These are phyloP conservation scores for Flaveria ramosissima DNA, from an alignment of 129 eudicot genomes.

Conservation along the genomic window DNA sequence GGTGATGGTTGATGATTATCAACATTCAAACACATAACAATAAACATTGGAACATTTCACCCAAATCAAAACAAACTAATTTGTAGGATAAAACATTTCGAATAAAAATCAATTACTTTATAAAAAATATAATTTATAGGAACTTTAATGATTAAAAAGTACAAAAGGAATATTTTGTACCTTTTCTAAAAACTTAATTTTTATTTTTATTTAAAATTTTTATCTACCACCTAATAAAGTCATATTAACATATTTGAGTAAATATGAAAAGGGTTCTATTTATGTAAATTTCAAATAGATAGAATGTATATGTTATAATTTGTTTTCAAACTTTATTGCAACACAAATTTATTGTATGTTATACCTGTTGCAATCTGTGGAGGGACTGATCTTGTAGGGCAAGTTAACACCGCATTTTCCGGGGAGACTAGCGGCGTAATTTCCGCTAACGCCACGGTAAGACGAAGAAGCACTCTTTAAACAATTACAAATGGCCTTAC, in stretches of 20 bases:
- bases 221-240: background rate
- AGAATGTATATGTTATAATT: background rate
- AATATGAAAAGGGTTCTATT: background rate
- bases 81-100: background rate
- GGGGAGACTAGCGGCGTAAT: slow-evolving; percentile 40
- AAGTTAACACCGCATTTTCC: slow-evolving; percentile 45
- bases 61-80: background rate
- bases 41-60: background rate
- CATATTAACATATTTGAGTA: background rate
- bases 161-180: background rate
- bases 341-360: background rate
- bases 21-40: too few species aligned
- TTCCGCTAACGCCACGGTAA: background rate
- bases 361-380: slow-evolving; percentile 49
- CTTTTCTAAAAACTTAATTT: background rate
- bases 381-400: slow-evolving; percentile 53
- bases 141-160: background rate
- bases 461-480: slow-evolving; percentile 31
- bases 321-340: background rate
- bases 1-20: too few species aligned
- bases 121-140: background rate
- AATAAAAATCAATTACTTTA: background rate
- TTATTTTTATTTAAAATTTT: too few species aligned
- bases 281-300: background rate
- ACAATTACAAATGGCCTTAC: slow-evolving; percentile 41